Evolutionary conservation across 768 basidiomycete genomes (phyloP), one percentile per base, ranked within the genome.

Genomic region (Podaxis rugospora): DNA sequence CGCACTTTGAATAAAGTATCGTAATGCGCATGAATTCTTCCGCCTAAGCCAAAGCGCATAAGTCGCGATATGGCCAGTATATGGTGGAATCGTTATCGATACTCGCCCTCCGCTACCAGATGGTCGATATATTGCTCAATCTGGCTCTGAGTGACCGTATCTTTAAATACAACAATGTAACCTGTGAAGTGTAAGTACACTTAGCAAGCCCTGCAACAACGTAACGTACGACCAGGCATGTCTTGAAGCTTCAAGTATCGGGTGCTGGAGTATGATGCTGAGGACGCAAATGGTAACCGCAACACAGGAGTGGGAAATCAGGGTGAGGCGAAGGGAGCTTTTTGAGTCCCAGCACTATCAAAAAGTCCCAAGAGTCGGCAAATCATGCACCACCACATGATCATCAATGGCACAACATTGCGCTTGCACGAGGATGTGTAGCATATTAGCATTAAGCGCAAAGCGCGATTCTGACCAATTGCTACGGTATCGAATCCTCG

Each of bases 151-250:
- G 77, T 68, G 42, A 75, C 81, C 27, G 59, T 49, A 1, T 78
- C 69, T 69, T 84, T 85, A 74, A 87, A 86, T 5, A 83, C 75
- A 44, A 87, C 78, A 57, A 85, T 84, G 66, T 76, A 85, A 64
- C 71, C 83, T 85, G 59, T 23, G 32, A 52, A 35, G 18, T 13
- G 7, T 35, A 18, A 35, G 16, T 9, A 35, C 27, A 11, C 9
- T 14, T 11, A 47, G 13, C 35, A 7, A 11, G 9, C 7, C 21
- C 25, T 21, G 11, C 2, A 27, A 25, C 7, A 16, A 27, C 5
- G 16, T 23, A n/a, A 47, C 55, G 11, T n/a, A 57, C 55, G 55
- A 13, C 44, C 44, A 13, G 44, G 7, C 55, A 49, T 57, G n/a
- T 49, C 28, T 6, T 47, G 25, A 27, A 9, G 14, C 28, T 27